Conservation (phyloP, 192 early-diverging fungal genomes). For the Umbelopsis vinacea region DNA sequence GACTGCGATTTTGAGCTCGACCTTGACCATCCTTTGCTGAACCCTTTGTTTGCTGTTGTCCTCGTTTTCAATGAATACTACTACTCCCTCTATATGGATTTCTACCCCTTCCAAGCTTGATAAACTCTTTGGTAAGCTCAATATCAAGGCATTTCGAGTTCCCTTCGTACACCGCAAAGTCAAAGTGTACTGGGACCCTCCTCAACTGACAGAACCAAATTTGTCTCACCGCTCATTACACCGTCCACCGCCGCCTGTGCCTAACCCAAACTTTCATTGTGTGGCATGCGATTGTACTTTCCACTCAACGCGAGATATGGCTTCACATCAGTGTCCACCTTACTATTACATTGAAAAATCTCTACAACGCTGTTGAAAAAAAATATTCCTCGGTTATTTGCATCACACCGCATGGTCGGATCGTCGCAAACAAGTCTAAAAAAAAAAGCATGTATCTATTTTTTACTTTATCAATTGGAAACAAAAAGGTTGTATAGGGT, state of each 20-base stretch:
- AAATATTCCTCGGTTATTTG: background rate
- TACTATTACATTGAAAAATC: background rate
- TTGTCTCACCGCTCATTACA: conserved; percentile 6
- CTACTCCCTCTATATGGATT: background rate
- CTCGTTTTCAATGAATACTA: background rate
- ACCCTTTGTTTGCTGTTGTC: background rate
- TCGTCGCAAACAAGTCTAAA: conserved; percentile 1
- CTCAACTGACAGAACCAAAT: background rate
- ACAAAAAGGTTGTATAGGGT: background rate
- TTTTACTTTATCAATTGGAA: background rate
- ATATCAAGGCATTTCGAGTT: background rate
- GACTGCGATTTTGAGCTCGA: background rate
- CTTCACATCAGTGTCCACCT: background rate
- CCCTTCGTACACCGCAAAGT: background rate
- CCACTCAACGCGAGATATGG: conserved; percentile 8
- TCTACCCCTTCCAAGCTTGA: background rate
- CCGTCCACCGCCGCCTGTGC: conserved; percentile 14
- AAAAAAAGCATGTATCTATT: background rate
- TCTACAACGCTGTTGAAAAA: background rate
- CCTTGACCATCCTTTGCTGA: background rate
- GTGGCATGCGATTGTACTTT: background rate
- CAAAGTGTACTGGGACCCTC: conserved; percentile 7
- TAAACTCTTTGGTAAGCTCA: background rate
- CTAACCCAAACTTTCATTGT: conserved; percentile 17
- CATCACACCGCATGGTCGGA: background rate